These are phyloP conservation scores for Chrysoporthe austroafricana DNA, from an alignment of 2,329 filamentous ascomycete species.

Conservation along the genomic window DNA sequence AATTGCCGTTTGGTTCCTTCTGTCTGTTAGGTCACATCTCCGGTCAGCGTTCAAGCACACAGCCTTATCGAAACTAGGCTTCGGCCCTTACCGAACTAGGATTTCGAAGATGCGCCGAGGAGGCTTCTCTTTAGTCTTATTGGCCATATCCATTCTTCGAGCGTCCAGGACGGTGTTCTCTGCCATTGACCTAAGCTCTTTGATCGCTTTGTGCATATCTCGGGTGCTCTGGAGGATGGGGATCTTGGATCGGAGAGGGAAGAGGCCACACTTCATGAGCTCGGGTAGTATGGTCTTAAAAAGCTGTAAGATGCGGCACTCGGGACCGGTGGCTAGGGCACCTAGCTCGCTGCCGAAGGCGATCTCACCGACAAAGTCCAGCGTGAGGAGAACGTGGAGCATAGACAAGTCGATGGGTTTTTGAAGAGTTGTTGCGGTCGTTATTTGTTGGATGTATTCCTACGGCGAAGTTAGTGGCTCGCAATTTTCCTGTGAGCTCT, in stretches of 20 bases:
- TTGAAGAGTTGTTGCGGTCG: background rate
- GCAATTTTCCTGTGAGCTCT: background rate
- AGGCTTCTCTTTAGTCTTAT: background rate
- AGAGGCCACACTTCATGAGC: conserved; percentile 11
- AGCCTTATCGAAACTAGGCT: too few species aligned
- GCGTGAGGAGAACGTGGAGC: conserved; percentile 8
- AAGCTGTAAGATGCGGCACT: conserved; percentile 11
- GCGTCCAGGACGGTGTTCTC: conserved; percentile 1
- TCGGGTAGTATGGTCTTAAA: conserved; percentile 8
- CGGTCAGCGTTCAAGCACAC: background rate
- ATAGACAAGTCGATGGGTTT: conserved; percentile 6
- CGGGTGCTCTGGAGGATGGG: conserved; percentile 8
- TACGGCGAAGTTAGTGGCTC: background rate
- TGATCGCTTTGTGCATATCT: conserved; percentile 10
- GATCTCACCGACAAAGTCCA: conserved; percentile 12
- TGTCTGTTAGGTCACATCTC: background rate
- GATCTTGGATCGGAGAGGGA: conserved; percentile 11
- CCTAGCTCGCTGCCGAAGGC: conserved; percentile 4
- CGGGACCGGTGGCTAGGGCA: background rate
- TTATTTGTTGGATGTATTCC: background rate
- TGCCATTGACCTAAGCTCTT: conserved; percentile 1
- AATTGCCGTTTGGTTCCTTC: conserved; percentile 1
- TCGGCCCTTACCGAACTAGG: background rate
- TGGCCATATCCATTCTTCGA: background rate
- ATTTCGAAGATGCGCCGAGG: conserved; percentile 9